Percentiles rank a stretch among this genome's conserved stretches.
phyloP scores from a whole-genome alignment of 2,329 filamentous ascomycete species.

The Alternaria brassicicola region DNA sequence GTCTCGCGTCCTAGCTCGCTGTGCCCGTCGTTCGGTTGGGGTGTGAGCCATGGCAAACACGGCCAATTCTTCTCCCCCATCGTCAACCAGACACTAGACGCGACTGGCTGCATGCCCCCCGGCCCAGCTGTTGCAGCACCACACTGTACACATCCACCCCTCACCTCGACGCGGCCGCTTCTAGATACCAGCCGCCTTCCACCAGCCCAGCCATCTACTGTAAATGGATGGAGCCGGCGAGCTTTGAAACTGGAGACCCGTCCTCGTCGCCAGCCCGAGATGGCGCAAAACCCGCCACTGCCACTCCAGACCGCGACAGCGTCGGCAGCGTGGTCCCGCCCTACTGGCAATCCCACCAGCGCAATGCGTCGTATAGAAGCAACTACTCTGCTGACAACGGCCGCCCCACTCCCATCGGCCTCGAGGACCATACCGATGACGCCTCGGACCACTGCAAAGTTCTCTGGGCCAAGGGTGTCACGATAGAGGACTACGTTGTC shows the following conservation, averaged over 20 bases:
- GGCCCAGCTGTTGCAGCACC: constrained; percentile 10
- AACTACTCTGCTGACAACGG: constrained; percentile 43
- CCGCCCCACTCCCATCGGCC: constrained; percentile 57
- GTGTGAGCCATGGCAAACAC: constrained; percentile 6
- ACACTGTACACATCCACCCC: constrained; percentile 23
- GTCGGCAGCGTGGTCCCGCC: constrained; percentile 50
- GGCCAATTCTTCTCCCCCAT: constrained; percentile 15
- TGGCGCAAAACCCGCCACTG: constrained; percentile 29
- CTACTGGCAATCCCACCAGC: constrained; percentile 55
- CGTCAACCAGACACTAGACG: constrained; percentile 20
- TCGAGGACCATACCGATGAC: constrained; percentile 69
- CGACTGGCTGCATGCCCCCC: constrained; percentile 17
- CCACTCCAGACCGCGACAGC: constrained; percentile 38
- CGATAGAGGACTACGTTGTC: constrained; percentile 67
- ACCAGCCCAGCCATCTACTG: constrained; percentile 31
- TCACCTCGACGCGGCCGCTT: constrained; percentile 17
- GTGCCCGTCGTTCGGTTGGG: constrained; percentile 6
- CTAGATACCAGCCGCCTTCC: constrained; percentile 21
- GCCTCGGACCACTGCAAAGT: constrained; percentile 61
- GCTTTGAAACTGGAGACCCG: constrained; percentile 36
- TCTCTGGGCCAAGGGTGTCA: constrained; percentile 67
- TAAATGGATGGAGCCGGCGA: constrained; percentile 51
- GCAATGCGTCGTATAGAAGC: constrained; percentile 46
- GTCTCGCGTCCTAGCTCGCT: not conserved
- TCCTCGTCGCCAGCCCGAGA: constrained; percentile 31